Base-by-base conservation (phyloP, 257 asterid genomes). In the Coffea eugenioides region DNA sequence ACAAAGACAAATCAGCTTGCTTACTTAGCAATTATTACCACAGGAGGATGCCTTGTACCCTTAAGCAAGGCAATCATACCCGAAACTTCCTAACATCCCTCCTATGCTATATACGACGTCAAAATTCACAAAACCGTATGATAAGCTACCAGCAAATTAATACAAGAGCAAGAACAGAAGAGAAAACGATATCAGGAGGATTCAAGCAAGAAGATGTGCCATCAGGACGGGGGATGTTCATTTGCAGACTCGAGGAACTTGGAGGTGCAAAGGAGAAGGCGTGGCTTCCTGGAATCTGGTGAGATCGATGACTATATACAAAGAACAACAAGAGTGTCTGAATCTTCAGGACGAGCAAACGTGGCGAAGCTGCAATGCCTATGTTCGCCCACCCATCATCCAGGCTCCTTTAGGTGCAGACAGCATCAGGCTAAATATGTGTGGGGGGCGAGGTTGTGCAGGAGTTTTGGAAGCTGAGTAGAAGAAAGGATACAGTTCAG, bases 351-450 rank as follows among this genome's bases (percentile, higher is more conserved):
- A 9, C 2, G 61, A 66, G 27, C 75, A 25, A 49, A 21, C 3
- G 23, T 34, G 41, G 2, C 13, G 65, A 79, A 75, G 80, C 77
- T 69, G 78, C 77, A 54, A 4, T 83, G 83, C 52, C 7, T 70
- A 54, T 83, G 86, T 69, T 83, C 86, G 8, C 86, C 86, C 13
- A 74, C 86, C 4, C 39, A 52, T 43, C 86, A 83, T 79, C 67
- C 83, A 2, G 83, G 86, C 71, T 83, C 86, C 20, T 83, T 83
- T 51, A 83, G 81, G 78, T 83, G 86, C 77, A 77, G 83, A 36
- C 57, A 49, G 14, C 86, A 83, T 76, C 86, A 74, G 5, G 78
- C 54, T 71, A 23, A 71, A 13, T 79, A 74, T 66, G 69, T 75
- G 6, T 83, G 86, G 86, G 48, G 43, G 43, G 43, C 43, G 75